These are phyloP conservation scores for Fusarium lateritium DNA, from an alignment of 2,329 filamentous ascomycete species.

Conservation along the genomic window DNA sequence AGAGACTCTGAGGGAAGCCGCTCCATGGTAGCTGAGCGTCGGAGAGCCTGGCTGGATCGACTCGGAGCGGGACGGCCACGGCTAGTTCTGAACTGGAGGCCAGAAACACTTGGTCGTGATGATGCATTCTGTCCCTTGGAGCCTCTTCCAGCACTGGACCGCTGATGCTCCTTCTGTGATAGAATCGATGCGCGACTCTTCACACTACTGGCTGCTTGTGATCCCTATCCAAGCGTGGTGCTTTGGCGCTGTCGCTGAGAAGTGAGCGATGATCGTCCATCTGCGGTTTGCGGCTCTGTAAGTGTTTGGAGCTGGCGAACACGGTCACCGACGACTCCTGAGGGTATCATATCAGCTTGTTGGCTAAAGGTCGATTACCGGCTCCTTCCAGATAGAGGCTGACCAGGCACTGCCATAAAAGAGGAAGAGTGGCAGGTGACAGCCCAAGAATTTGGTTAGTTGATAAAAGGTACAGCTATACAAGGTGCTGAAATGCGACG, in stretches of 20 bases:
- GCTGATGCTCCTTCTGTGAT: slow-evolving; percentile 26
- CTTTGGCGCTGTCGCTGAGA: slow-evolving; percentile 45
- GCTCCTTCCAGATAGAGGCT: slow-evolving; percentile 16
- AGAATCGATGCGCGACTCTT: slow-evolving; percentile 46
- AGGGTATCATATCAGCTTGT: slow-evolving; percentile 38
- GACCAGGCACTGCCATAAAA: slow-evolving; percentile 33
- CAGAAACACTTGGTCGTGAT: slow-evolving; percentile 26
- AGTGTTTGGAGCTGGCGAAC: slow-evolving; percentile 50
- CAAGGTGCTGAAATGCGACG: slow-evolving; percentile 16
- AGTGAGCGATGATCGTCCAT: slow-evolving; percentile 16
- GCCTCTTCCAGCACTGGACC: not conserved
- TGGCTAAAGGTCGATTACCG: slow-evolving; percentile 18
- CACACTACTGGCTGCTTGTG: slow-evolving; percentile 44
- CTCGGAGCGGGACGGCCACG: slow-evolving; percentile 1
- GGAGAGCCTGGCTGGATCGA: not conserved
- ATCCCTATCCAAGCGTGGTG: slow-evolving; percentile 50
- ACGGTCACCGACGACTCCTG: slow-evolving; percentile 50
- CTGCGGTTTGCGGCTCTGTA: slow-evolving; percentile 23
- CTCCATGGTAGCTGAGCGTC: slow-evolving; percentile 16
- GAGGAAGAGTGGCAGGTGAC: slow-evolving; percentile 5
- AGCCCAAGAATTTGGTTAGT: slow-evolving; percentile 19
- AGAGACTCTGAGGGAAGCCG: slow-evolving; percentile 10
- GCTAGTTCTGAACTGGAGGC: slow-evolving; percentile 13
- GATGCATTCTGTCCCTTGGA: slow-evolving; percentile 10
- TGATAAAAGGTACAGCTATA: slow-evolving; percentile 22